Evolutionary conservation across 2,329 filamentous ascomycete genomes (phyloP), one percentile per base, ranked within the genome.

Genomic region (Claviceps pusilla): DNA sequence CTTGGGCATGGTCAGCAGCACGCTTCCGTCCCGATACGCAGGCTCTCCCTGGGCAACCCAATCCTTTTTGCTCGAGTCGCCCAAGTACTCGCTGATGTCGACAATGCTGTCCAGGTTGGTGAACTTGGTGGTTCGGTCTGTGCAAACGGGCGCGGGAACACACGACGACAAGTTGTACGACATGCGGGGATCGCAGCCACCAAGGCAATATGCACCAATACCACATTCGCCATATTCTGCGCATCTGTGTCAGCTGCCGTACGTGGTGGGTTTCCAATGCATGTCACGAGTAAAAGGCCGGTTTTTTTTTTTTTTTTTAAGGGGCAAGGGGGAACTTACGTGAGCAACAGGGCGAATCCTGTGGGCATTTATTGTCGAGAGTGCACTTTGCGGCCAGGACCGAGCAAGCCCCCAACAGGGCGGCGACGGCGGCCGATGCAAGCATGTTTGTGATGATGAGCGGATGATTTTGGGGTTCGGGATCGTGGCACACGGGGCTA

Each of bases 141-240:
- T 66, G 76, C 93, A 98, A 35, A 88, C 78, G 6, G 93, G 91
- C 55, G 78, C 84, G 16, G 93, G 88, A 7, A 87, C 82, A 70
- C 93, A 98, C 2, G 91, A 83, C 60, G 94, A 82, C 62, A 96
- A 77, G 12, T 80, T 80, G 73, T 83, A 86, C 50, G 91, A 97
- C 72, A 84, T 84, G 65, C 83, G 79, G 37, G 89, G 87, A 67
- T 97, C 91, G 74, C 93, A 98, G 59, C 93, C 93, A 63, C 93
- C 93, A 24, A 98, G 80, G 66, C 93, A 98, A 78, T 87, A 97
- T 54, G 90, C 93, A 64, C 93, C 93, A 54, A 89, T 82, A 73
- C 91, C 93, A 65, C 93, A 97, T 69, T 91, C 77, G 63, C 88
- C 88, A 70, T 96, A 97, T 71, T 93, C 89, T 95, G 64, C 51